Base-by-base conservation (phyloP, 345 rosid species). In the Populus alba region DNA sequence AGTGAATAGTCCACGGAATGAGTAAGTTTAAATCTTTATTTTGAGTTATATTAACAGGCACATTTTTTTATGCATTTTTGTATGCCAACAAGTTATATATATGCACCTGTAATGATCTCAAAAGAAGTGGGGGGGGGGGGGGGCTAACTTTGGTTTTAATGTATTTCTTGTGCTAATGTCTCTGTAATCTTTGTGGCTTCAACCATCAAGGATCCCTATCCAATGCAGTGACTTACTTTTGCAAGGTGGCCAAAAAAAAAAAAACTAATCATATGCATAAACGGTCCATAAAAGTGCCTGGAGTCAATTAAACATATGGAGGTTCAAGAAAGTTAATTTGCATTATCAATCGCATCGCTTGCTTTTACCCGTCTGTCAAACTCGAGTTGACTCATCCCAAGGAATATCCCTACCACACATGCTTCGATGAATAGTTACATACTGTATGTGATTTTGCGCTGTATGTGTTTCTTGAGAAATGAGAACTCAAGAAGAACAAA, bases 181-280 rank as follows among this genome's bases (percentile, higher is more conserved):
- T 62, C 57, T 81, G n/a, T 67, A 68, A 83, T 55, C 16, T 75
- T 70, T 67, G 79, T 45, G 78, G 77, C 71, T 45, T 17, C 39
- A 45, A 66, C 47, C 45, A 57, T 2, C 20, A 9, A 72, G 51
- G 31, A 37, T 70, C 79, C 78, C 74, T 68, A 75, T 68, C 81
- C 77, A 76, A 84, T 81, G 80, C 49, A 68, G 61, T 72, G 62
- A 57, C 71, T 76, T 79, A 22, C 87, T 72, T 80, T 80, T 82
- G 82, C 81, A 82, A 76, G 88, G 81, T 86, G 88, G 81, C 79
- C 66, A 29, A 77, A 62, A 68, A 41, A 41, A 62, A 68, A 41
- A 41, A 15, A 57, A 57, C 0, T 37, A 75, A 81, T 78, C 72
- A 76, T 1, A 6, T 80, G 73, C 57, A 55, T 68, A 33, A n/a